Percentiles rank a stretch among this genome's conserved stretches.
Evolutionary conservation across 2,329 filamentous ascomycete species (phyloP).

Genomic region (Thielaviopsis musarum): DNA sequence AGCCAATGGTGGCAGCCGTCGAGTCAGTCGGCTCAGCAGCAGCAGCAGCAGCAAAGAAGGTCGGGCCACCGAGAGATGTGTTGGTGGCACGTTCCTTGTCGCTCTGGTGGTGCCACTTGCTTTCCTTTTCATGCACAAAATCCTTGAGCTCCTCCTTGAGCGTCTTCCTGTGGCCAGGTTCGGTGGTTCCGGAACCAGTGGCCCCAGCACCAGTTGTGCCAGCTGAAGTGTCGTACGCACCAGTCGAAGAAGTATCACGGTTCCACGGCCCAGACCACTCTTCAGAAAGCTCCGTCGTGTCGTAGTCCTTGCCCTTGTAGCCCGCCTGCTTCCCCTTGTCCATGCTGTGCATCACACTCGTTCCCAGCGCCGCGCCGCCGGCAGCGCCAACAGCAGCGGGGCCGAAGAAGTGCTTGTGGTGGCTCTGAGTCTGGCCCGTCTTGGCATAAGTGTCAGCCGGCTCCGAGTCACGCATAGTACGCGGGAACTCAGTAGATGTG

Average conservation of each 20-base stretch:
- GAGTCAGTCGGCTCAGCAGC: slow-evolving; percentile 1
- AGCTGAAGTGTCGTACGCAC: neutral
- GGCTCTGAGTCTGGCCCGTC: neutral
- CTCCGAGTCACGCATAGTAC: neutral
- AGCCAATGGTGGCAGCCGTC: slow-evolving; percentile 1
- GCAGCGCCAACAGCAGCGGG: neutral
- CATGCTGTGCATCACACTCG: neutral
- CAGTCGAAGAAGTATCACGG: neutral
- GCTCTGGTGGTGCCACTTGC: neutral
- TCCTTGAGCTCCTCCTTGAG: slow-evolving; percentile 11
- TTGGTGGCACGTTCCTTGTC: neutral
- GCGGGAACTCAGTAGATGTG: neutral
- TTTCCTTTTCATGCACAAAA: slow-evolving; percentile 8
- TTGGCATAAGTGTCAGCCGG: neutral
- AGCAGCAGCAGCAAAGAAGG: neutral
- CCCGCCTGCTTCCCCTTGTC: neutral
- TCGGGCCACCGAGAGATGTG: slow-evolving; percentile 2
- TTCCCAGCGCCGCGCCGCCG: neutral
- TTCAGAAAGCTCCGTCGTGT: slow-evolving; percentile 6
- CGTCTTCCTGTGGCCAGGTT: neutral
- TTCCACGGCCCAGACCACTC: slow-evolving; percentile 12
- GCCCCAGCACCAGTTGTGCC: neutral
- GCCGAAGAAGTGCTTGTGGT: neutral
- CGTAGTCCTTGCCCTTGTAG: neutral
- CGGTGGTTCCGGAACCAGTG: neutral